A percentile compares a stretch with the other conserved stretches of the same genome.
Conservation (phyloP, 73 alveolate species). For the Uronychia setigera region DNA sequence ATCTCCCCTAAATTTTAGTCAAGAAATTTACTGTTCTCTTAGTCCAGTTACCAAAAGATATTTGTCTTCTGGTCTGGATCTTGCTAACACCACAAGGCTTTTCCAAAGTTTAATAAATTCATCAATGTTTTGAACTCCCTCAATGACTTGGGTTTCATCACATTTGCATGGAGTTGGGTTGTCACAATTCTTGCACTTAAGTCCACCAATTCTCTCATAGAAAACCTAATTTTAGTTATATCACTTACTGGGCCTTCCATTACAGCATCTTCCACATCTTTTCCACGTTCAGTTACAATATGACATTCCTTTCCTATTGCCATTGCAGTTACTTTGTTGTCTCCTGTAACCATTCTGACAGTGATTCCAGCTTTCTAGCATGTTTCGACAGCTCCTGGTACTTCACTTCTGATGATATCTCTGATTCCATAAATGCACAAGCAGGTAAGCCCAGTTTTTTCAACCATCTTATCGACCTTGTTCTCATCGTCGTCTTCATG, state of each 20-base stretch:
- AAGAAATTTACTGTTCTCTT: slow-evolving; percentile 30
- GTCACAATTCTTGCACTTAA: slow-evolving; percentile 71
- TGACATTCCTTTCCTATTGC: slow-evolving; percentile 96
- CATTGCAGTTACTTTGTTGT: slow-evolving; percentile 92
- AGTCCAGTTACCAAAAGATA: slow-evolving; percentile 92
- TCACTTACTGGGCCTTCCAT: slow-evolving; percentile 70
- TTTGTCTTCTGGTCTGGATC: slow-evolving; percentile 96
- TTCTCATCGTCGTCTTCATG: slow-evolving; percentile 56
- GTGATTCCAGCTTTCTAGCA: slow-evolving; percentile 91
- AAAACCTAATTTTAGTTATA: slow-evolving; percentile 20
- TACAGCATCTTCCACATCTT: slow-evolving; percentile 60
- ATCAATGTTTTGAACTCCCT: slow-evolving; percentile 69
- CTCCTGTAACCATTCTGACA: slow-evolving; percentile 98
- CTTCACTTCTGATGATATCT: slow-evolving; percentile 94
- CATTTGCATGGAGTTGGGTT: slow-evolving; percentile 36
- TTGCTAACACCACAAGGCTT: slow-evolving; percentile 87
- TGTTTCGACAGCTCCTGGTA: slow-evolving; percentile 64
- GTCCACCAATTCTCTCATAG: slow-evolving; percentile 82
- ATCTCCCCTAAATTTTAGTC: slow-evolving; percentile 23
- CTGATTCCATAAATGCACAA: slow-evolving; percentile 87
- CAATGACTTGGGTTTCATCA: slow-evolving; percentile 42
- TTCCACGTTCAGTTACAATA: slow-evolving; percentile 30
- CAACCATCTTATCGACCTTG: slow-evolving; percentile 41
- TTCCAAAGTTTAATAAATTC: slow-evolving; percentile 76
- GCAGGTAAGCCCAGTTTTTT: slow-evolving; percentile 73